Conservation (phyloP, 2,329 filamentous ascomycete genomes). For the Fusarium illudens region DNA sequence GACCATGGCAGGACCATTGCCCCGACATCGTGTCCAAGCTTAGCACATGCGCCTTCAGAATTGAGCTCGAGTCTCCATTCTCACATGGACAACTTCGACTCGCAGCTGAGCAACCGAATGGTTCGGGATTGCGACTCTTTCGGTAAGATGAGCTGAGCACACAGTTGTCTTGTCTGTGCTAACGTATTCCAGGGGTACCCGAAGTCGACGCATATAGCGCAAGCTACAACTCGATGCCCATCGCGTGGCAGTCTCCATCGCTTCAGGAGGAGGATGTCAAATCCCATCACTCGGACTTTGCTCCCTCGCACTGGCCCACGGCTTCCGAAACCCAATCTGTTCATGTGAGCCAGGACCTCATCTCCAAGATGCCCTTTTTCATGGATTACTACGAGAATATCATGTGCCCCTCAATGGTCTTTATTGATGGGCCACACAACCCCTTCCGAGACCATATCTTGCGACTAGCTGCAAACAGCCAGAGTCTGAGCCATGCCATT, state of each 20-base stretch:
- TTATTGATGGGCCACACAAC: slow-evolving; percentile 85
- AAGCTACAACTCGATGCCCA: slow-evolving; percentile 57
- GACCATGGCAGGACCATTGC: slow-evolving; percentile 58
- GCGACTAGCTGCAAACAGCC: slow-evolving; percentile 77
- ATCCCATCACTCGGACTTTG: slow-evolving; percentile 54
- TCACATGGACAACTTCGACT: slow-evolving; percentile 66
- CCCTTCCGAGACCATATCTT: slow-evolving; percentile 87
- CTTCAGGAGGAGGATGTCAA: slow-evolving; percentile 57
- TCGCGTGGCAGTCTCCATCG: slow-evolving; percentile 55
- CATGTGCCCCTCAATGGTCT: slow-evolving; percentile 90
- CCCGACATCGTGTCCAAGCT: slow-evolving; percentile 68
- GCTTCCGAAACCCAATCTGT: slow-evolving; percentile 56
- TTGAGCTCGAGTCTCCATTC: slow-evolving; percentile 68
- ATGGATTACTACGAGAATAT: slow-evolving; percentile 94
- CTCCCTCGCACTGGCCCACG: slow-evolving; percentile 59
- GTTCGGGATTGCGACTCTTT: slow-evolving; percentile 64
- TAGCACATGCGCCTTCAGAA: slow-evolving; percentile 68
- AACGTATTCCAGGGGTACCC: slow-evolving; percentile 57
- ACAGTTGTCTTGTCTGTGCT: slow-evolving; percentile 49
- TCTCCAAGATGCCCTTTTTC: slow-evolving; percentile 84
- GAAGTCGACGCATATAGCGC: slow-evolving; percentile 63
- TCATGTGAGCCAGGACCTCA: slow-evolving; percentile 68
- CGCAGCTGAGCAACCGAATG: slow-evolving; percentile 61
- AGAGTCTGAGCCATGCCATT: slow-evolving; percentile 90
- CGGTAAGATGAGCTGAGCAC: slow-evolving; percentile 56